phyloP scores from a whole-genome alignment of 2,329 filamentous ascomycete genomes.

The Fusarium brachygibbosum region DNA sequence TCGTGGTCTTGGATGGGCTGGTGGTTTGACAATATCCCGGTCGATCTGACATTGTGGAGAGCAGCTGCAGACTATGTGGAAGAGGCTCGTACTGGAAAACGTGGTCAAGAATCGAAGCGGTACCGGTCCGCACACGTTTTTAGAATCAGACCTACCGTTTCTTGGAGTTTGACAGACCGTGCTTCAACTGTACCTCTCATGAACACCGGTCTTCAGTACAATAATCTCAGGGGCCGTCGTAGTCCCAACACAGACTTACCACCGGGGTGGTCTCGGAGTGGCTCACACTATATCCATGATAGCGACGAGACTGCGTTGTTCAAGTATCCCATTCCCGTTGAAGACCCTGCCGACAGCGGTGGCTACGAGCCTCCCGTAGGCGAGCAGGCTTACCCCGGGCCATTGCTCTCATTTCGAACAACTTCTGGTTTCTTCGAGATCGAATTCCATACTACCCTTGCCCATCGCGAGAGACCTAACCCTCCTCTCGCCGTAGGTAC shows the following conservation, averaged over 20 bases:
- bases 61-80: slow-evolving; percentile 61
- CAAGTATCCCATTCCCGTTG: slow-evolving; percentile 59
- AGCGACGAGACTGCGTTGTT: slow-evolving; percentile 57
- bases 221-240: slow-evolving; percentile 55
- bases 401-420: slow-evolving; percentile 58
- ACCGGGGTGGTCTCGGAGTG: slow-evolving; percentile 57
- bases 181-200: slow-evolving; percentile 52
- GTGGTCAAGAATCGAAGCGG: slow-evolving; percentile 52
- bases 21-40: slow-evolving; percentile 61
- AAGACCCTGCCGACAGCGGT: slow-evolving; percentile 51
- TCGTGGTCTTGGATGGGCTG: slow-evolving; percentile 65
- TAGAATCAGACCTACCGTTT: slow-evolving; percentile 56
- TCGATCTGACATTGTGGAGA: slow-evolving; percentile 59
- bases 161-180: slow-evolving; percentile 59
- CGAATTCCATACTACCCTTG: slow-evolving; percentile 55
- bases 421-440: slow-evolving; percentile 58
- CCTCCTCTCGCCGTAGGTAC: slow-evolving; percentile 60
- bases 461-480: slow-evolving; percentile 53
- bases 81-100: slow-evolving; percentile 52
- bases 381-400: slow-evolving; percentile 55
- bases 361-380: slow-evolving; percentile 50
- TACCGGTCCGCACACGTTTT: slow-evolving; percentile 56
- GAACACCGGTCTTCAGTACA: slow-evolving; percentile 57
- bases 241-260: slow-evolving; percentile 52
- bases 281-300: slow-evolving; percentile 57